Percentiles rank a stretch among this genome's conserved stretches.
phyloP scores from a whole-genome alignment of 306 rosid species.

The Alnus rubra region DNA sequence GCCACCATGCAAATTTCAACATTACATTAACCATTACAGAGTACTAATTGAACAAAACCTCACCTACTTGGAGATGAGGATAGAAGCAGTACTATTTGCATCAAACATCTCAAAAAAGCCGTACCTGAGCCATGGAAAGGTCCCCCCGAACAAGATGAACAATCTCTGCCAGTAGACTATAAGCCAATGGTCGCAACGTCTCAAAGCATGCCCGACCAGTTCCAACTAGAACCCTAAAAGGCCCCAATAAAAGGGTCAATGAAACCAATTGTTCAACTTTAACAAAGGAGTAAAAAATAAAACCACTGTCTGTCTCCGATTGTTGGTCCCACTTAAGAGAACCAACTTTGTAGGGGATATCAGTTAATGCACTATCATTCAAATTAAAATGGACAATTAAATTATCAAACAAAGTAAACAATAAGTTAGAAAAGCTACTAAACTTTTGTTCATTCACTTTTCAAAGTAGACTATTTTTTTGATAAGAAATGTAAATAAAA shows the following conservation, averaged over 20 bases:
- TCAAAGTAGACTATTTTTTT: background rate
- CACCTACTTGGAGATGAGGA: slow-evolving; percentile 18
- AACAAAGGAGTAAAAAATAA: background rate
- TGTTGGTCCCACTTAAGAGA: background rate
- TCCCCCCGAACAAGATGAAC: slow-evolving; percentile 98
- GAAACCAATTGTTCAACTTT: slow-evolving; percentile 11
- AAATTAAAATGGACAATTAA: background rate
- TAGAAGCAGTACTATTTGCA: background rate
- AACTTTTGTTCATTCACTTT: background rate
- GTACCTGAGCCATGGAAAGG: slow-evolving; percentile 86
- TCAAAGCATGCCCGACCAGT: slow-evolving; percentile 98
- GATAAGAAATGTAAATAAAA: no score
- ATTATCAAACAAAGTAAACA: background rate
- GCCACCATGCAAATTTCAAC: background rate
- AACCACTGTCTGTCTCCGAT: background rate
- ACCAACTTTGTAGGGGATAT: background rate
- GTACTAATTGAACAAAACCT: slow-evolving; percentile 10
- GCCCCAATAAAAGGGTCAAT: slow-evolving; percentile 27
- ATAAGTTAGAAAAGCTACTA: background rate
- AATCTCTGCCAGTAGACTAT: slow-evolving; percentile 95
- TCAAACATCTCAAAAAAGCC: slow-evolving; percentile 9
- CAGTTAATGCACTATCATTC: background rate
- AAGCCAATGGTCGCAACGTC: slow-evolving; percentile 94
- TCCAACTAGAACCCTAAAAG: slow-evolving; percentile 88
- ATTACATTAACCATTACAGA: background rate